These are phyloP conservation scores for Fonsecaea multimorphosa DNA, from an alignment of 2,329 filamentous ascomycete species.

Conservation along the genomic window DNA sequence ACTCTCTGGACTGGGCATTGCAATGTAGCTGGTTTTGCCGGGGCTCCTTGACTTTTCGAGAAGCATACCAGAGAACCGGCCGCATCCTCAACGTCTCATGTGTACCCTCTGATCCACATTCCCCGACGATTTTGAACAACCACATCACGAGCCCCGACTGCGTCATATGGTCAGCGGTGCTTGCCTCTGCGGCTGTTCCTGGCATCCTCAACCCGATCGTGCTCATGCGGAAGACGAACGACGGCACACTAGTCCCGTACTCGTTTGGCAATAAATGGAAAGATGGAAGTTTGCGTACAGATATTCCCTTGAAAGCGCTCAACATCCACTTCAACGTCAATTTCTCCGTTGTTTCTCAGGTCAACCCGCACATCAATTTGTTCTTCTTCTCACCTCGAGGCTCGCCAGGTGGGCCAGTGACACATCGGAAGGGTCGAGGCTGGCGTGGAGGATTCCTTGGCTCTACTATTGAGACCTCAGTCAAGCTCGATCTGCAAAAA, in stretches of 20 bases:
- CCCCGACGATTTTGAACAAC: slow-evolving; percentile 88
- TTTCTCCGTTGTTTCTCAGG: slow-evolving; percentile 85
- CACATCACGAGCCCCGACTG: slow-evolving; percentile 95
- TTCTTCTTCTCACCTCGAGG: slow-evolving; percentile 98
- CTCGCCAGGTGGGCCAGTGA: slow-evolving; percentile 89
- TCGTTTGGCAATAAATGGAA: slow-evolving; percentile 99
- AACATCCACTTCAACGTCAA: slow-evolving; percentile 99
- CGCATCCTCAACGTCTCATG: slow-evolving; percentile 95
- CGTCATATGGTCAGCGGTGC: slow-evolving; percentile 95
- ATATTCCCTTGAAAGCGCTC: slow-evolving; percentile 91
- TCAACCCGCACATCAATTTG: slow-evolving; percentile 96
- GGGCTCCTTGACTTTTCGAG: slow-evolving; percentile 90
- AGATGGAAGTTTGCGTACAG: slow-evolving; percentile 89
- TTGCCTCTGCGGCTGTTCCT: slow-evolving; percentile 93
- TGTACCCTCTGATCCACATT: slow-evolving; percentile 93
- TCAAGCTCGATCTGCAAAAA: slow-evolving; percentile 96
- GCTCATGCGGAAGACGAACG: slow-evolving; percentile 81
- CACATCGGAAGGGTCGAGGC: slow-evolving; percentile 87
- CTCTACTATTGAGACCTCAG: slow-evolving; percentile 87
- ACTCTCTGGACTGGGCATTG: slow-evolving; percentile 88
- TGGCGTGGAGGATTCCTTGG: slow-evolving; percentile 97
- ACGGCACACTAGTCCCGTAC: slow-evolving; percentile 82
- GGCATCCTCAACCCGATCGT: slow-evolving; percentile 96
- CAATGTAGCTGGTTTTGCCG: slow-evolving; percentile 87
- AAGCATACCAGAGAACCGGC: slow-evolving; percentile 92